phyloP scores from a whole-genome alignment of 352 stramenopile species.

The Phytophthora palmivora region DNA sequence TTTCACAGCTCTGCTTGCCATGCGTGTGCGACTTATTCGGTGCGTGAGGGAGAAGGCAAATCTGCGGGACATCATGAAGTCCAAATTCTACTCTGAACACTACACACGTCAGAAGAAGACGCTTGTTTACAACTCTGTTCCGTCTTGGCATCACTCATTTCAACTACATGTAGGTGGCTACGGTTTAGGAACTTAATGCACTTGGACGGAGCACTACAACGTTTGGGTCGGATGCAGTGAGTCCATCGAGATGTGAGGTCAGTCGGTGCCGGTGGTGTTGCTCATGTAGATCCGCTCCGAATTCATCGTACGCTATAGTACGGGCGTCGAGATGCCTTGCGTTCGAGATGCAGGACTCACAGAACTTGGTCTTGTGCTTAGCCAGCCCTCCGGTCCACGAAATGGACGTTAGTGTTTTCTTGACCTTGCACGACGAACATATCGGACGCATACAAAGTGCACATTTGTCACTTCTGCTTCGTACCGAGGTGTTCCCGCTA shows the following conservation, averaged over 20 bases:
- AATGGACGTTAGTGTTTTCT: slow-evolving; percentile 29
- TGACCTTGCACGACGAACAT: slow-evolving; percentile 34
- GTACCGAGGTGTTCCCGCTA: slow-evolving; percentile 7
- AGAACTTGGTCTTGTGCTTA: slow-evolving; percentile 32
- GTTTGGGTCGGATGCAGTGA: slow-evolving; percentile 27
- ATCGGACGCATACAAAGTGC: slow-evolving; percentile 27
- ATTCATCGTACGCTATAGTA: slow-evolving; percentile 27
- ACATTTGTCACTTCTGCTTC: slow-evolving; percentile 31
- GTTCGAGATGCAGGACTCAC: slow-evolving; percentile 10
- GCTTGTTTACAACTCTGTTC: no score
- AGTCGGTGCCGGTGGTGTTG: slow-evolving; percentile 3
- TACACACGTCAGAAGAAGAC: no score
- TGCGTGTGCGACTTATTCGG: slow-evolving; percentile 8
- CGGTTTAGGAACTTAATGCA: slow-evolving; percentile 18
- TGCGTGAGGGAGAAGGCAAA: slow-evolving; percentile 13
- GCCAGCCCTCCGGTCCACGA: slow-evolving; percentile 18
- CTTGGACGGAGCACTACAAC: slow-evolving; percentile 29
- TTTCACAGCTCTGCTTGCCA: slow-evolving; percentile 9
- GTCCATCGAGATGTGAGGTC: slow-evolving; percentile 15
- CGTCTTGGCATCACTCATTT: no score
- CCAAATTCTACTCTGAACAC: background rate
- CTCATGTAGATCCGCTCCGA: slow-evolving; percentile 5
- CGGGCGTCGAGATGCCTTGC: slow-evolving; percentile 22
- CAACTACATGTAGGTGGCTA: slow-evolving; percentile 11
- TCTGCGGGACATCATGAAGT: slow-evolving; percentile 3